A percentile compares a stretch with the other conserved stretches of the same genome.
These are phyloP conservation scores for Arthrobotrys sinensis DNA, from an alignment of 2,329 filamentous ascomycete species.

Conservation along the genomic window DNA sequence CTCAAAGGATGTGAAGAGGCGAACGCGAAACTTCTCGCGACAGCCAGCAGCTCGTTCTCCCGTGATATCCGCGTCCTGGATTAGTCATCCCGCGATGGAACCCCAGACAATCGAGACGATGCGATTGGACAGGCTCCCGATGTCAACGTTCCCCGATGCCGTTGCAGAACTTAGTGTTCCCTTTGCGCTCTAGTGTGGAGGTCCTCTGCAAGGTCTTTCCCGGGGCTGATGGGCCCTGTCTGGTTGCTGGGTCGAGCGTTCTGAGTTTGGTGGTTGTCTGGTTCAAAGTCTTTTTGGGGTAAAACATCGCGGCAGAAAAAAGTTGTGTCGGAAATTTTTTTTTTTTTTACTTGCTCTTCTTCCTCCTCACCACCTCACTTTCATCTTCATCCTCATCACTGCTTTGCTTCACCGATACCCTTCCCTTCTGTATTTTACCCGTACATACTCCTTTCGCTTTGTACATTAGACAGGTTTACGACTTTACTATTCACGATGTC, in stretches of 20 bases:
- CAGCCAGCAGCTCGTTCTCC: constrained; percentile 36
- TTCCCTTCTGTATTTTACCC: constrained; percentile 62
- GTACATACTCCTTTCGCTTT: constrained; percentile 11
- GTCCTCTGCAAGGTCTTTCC: constrained; percentile 27
- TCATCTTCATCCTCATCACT: constrained; percentile 50
- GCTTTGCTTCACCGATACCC: constrained; percentile 42
- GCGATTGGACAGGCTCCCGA: constrained; percentile 28
- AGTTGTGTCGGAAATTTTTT: constrained; percentile 63
- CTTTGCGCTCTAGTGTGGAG: constrained; percentile 17
- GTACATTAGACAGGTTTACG: constrained; percentile 57
- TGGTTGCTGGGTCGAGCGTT: constrained; percentile 37
- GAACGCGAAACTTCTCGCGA: constrained; percentile 27
- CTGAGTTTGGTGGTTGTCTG: constrained; percentile 25
- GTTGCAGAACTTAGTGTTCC: constrained; percentile 15
- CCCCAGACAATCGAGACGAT: constrained; percentile 23
- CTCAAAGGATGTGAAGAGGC: constrained; percentile 1
- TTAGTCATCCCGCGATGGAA: constrained; percentile 47
- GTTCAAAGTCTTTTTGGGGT: constrained; percentile 44
- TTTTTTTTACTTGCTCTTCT: constrained; percentile 63
- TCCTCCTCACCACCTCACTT: constrained; percentile 54
- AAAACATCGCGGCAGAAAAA: constrained; percentile 53
- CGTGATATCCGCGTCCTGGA: constrained; percentile 48
- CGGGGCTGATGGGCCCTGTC: constrained; percentile 17
- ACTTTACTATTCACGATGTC: constrained; percentile 44
- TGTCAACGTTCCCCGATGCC: constrained; percentile 35